Conservation (phyloP, 139 green algal species). For the Pseudopediastrum boryanum region DNA sequence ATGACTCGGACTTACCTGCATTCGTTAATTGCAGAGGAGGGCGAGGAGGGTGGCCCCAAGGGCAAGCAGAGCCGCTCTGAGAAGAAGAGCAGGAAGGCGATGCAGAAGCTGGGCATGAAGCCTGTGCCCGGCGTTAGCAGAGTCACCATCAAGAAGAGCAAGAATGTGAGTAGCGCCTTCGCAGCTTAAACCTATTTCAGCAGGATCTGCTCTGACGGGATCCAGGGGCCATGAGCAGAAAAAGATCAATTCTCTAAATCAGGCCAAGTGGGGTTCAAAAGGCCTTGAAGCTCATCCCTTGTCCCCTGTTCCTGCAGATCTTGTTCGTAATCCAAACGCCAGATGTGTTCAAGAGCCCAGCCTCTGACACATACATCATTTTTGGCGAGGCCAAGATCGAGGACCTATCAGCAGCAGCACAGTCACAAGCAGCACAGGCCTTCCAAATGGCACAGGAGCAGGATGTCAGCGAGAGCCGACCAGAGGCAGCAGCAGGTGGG, state of each 20-base stretch:
- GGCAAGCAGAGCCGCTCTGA: constrained; percentile 95
- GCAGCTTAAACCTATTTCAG: not conserved
- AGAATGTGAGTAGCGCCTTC: constrained; percentile 82
- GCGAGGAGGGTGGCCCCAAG: constrained; percentile 57
- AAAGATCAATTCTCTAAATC: too few species aligned
- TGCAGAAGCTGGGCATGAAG: constrained; percentile 99
- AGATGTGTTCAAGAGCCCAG: constrained; percentile 97
- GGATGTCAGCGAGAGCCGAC: not conserved
- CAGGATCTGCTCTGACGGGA: not conserved
- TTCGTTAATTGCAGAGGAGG: constrained; percentile 2
- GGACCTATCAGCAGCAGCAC: constrained; percentile 89
- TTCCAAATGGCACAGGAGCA: constrained; percentile 31
- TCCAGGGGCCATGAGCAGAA: too few species aligned
- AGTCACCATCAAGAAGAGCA: constrained; percentile 98
- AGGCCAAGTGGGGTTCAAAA: too few species aligned
- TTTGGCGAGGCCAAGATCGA: constrained; percentile 99
- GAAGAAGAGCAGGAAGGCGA: constrained; percentile 98
- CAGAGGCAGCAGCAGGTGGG: constrained; percentile 20
- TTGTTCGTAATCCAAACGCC: constrained; percentile 97
- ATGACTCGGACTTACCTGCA: not conserved
- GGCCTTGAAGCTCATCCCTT: too few species aligned
- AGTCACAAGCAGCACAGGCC: constrained; percentile 49
- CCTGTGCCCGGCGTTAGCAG: constrained; percentile 86
- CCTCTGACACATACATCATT: constrained; percentile 98
- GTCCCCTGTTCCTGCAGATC: constrained; percentile 68